These are phyloP conservation scores for Leccinum aurantiacum DNA, from an alignment of 768 basidiomycete species.

Conservation along the genomic window DNA sequence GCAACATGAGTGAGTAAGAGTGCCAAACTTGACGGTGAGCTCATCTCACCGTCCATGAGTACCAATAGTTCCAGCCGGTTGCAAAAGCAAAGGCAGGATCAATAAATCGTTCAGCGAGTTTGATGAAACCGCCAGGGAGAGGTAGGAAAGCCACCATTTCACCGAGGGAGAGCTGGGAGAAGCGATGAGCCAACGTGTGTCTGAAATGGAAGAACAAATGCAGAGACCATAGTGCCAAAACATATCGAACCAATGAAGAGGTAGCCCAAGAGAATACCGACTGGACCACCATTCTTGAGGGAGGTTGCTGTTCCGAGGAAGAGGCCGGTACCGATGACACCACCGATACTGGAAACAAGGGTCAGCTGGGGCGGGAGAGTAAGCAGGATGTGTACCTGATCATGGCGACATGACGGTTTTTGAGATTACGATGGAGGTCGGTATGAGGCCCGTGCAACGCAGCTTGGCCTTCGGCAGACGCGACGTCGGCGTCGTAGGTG, in stretches of 20 bases:
- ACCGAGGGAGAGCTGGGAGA: conserved; percentile 35
- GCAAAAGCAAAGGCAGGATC: conserved; percentile 47
- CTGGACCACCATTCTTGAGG: conserved; percentile 42
- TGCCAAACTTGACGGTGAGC: conserved; percentile 1
- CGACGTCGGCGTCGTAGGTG: conserved; percentile 2
- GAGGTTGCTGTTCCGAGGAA: conserved; percentile 37
- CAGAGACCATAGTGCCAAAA: conserved; percentile 38
- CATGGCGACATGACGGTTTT: conserved; percentile 38
- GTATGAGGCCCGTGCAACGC: not conserved
- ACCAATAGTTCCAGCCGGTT: conserved; percentile 44
- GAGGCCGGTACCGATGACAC: conserved; percentile 44
- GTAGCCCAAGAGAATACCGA: conserved; percentile 48
- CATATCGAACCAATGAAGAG: conserved; percentile 37
- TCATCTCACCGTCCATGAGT: conserved; percentile 33
- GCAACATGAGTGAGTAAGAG: not conserved
- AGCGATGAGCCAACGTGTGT: not conserved
- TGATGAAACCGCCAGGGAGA: conserved; percentile 46
- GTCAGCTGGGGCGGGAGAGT: not conserved
- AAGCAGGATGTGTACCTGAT: conserved; percentile 25
- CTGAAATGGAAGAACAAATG: not conserved
- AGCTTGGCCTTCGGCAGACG: conserved; percentile 13
- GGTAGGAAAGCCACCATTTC: conserved; percentile 50
- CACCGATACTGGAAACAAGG: conserved; percentile 25
- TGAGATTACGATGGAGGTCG: conserved; percentile 28
- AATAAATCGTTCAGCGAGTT: conserved; percentile 48